Conservation (phyloP, 1,284 basidiomycete genomes). For the Pyrrhoderma lamaoense region DNA sequence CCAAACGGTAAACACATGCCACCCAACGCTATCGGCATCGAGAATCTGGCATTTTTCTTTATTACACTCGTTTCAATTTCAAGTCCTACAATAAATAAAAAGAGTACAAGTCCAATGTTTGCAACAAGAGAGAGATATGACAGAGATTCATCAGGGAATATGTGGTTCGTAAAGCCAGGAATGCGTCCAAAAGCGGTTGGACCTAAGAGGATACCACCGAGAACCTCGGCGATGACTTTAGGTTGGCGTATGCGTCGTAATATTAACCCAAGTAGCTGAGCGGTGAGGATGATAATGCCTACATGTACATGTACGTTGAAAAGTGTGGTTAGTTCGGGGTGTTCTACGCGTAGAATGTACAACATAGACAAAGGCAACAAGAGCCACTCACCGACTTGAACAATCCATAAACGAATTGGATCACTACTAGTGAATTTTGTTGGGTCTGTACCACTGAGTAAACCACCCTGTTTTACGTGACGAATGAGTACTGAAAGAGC, state of each 20-base stretch:
- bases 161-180: conserved; percentile 72
- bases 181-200: conserved; percentile 74
- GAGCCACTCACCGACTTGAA: conserved; percentile 69
- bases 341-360: not conserved
- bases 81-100: conserved; percentile 87
- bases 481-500: not conserved
- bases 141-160: conserved; percentile 70
- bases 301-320: not conserved
- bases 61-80: conserved; percentile 83
- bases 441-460: conserved; percentile 69
- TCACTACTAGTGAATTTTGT: conserved; percentile 54
- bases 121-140: conserved; percentile 83
- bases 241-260: conserved; percentile 78
- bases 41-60: conserved; percentile 52
- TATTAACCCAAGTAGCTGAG: conserved; percentile 65
- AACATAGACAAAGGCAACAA: conserved; percentile 4
- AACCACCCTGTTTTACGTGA: conserved; percentile 47
- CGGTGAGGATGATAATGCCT: conserved; percentile 76
- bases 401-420: conserved; percentile 84
- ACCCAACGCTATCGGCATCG: conserved; percentile 46
- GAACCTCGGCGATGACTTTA: conserved; percentile 79
- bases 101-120: conserved; percentile 90
- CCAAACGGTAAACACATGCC: conserved; percentile 80
- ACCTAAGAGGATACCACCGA: conserved; percentile 86
- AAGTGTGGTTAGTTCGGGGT: too few species aligned